Base-by-base conservation (phyloP, 208 protist species). In the Leishmania aethiopica region DNA sequence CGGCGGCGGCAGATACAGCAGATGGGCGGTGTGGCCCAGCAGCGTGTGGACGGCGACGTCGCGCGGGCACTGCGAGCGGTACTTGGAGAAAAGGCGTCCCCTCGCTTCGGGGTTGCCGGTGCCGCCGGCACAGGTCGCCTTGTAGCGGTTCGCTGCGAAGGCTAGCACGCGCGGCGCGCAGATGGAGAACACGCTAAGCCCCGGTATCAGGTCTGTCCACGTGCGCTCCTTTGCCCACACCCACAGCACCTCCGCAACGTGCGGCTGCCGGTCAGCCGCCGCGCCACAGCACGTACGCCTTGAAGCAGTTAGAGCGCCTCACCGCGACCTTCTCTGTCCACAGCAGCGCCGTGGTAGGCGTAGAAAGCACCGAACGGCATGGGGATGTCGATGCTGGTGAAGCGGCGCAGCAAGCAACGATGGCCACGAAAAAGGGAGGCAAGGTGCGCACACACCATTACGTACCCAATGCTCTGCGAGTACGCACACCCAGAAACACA, bases 1-100 rank as follows among this genome's bases (percentile, higher is more conserved):
- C 62, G 94, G 98, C 22, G 97, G 80, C 45, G 96, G 96, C 5
- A 87, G 67, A 81, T 97, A 98, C 57, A 95, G 88, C 19, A 96
- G 77, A 60, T 97, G 98, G 19, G 89, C 92, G 72, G 97, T 67
- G 78, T 92, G 98, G 60, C 89, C 69, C 0, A 92, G 15, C 1
- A 98, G 69, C 66, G 83, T 89, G 85, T 96, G 98, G 13, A 95
- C 81, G 22, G 62, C 40, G 28, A 57, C 15, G 22, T 81, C 53
- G 10, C 86, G 80, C 37, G 91, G 74, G 71, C 70, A 91, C 77
- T 87, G 85, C 49, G 83, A 86, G 78, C 74, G 89, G 75, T 84
- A 86, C 76, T 79, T 82, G 70, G 86, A 93, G 60, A 84, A 94
- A 32, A 35, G 60, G 19, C 25, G 60, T 2, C 13, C 49, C 49